Conservation (phyloP, 2,329 filamentous ascomycete genomes). For the Fusarium sp. region DNA sequence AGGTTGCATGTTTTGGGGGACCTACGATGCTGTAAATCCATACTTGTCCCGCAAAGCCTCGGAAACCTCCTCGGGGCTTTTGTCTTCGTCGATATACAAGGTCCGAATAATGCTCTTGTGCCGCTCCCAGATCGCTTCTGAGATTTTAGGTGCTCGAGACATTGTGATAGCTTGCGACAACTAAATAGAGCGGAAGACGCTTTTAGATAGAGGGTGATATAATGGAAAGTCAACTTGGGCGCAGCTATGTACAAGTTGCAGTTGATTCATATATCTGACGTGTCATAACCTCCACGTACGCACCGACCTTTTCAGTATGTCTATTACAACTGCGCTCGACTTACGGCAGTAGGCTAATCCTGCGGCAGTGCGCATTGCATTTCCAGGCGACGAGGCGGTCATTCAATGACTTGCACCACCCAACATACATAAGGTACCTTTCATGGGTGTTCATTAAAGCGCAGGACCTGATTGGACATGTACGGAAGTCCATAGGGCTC, state of each 20-base stretch:
- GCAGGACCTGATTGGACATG: background rate
- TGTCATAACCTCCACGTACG: background rate
- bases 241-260: background rate
- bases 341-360: background rate
- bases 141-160: background rate
- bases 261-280: background rate
- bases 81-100: background rate
- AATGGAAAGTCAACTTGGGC: background rate
- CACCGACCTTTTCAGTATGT: background rate
- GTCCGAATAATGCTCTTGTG: background rate
- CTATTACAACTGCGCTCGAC: background rate
- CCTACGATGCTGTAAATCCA: background rate
- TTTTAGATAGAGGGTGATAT: background rate
- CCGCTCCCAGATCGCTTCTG: background rate
- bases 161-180: background rate
- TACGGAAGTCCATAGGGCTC: too few relatives aligned
- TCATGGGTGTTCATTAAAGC: background rate
- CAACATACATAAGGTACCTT: background rate
- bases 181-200: background rate
- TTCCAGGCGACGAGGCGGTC: background rate
- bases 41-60: background rate
- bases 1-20: background rate
- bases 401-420: background rate
- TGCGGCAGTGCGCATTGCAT: background rate
- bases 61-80: background rate